phyloP scores from a whole-genome alignment of 768 basidiomycete genomes.

The Amanita inopinata region DNA sequence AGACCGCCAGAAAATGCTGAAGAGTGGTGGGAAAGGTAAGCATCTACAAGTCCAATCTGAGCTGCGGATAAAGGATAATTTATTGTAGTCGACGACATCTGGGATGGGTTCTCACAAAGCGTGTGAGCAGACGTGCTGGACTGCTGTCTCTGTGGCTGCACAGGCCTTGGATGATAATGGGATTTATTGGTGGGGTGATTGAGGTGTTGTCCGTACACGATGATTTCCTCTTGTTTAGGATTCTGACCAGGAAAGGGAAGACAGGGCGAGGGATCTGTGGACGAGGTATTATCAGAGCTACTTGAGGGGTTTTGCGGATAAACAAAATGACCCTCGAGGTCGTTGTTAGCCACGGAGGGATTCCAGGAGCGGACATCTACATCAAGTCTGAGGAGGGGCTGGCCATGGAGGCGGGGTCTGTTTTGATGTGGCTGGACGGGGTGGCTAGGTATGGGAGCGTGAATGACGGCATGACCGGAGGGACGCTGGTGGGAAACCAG shows the following conservation, averaged over 20 bases:
- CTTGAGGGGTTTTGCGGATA: slow-evolving; percentile 12
- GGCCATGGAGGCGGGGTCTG: slow-evolving; percentile 13
- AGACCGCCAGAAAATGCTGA: slow-evolving; percentile 8
- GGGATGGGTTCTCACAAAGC: background rate
- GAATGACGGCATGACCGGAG: slow-evolving; percentile 15
- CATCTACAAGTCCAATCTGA: slow-evolving; percentile 10
- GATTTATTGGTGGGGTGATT: slow-evolving; percentile 5
- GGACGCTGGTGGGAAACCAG: background rate
- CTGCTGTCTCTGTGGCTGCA: slow-evolving; percentile 6
- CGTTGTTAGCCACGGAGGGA: slow-evolving; percentile 15
- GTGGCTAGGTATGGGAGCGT: slow-evolving; percentile 17
- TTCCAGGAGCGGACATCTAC: slow-evolving; percentile 9
- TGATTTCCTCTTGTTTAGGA: slow-evolving; percentile 10
- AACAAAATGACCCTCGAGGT: slow-evolving; percentile 19
- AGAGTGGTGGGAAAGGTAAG: slow-evolving; percentile 13
- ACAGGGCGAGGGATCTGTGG: slow-evolving; percentile 2
- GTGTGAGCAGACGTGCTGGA: background rate
- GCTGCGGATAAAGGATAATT: slow-evolving; percentile 12
- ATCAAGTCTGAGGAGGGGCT: slow-evolving; percentile 10
- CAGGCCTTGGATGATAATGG: too few species aligned
- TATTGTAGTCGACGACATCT: background rate
- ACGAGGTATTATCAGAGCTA: slow-evolving; percentile 9
- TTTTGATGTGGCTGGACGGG: slow-evolving; percentile 13
- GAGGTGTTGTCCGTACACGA: slow-evolving; percentile 1
- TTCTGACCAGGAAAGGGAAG: slow-evolving; percentile 7